Evolutionary conservation across 306 rosid species (phyloP), one percentile per base, ranked within the genome.

Genomic region (Cicer arietinum): DNA sequence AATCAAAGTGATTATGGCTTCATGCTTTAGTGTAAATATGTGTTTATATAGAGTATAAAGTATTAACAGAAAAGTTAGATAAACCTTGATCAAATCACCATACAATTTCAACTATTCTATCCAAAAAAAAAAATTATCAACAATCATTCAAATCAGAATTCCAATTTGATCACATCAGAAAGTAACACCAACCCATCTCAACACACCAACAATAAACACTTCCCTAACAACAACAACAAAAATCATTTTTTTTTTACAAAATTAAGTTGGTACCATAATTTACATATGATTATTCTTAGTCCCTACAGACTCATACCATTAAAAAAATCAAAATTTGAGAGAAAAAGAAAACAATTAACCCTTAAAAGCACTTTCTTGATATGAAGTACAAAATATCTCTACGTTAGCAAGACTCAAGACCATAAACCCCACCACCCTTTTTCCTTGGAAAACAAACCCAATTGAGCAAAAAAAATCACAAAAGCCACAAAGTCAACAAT

Each of bases 351-450:
- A 25, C 4, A 58, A 62, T 47, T 41, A 69, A 62, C 57, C 60
- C 44, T 10, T 20, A 48, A 7, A 75, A 69, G 59, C 56, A 52
- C 14, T 30, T 20, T 77, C 18, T 22, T 20, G 13, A 6, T 7
- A 42, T 18, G 9, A 58, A 59, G 72, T 80, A 60, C 20, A 54
- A 25, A 72, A 16, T 14, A 10, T 81, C 53, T 79, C 67, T 22
- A 25, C 44, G 85, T 69, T n/a, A 6, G 71, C 65, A 77, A 92
- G 96, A 25, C 35, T 87, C 91, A 92, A 92, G 90, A 78, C 82
- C 78, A 90, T 87, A 89, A 90, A 92, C 92, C 80, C 84, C 82
- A 90, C 91, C 91, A 92, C 87, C 96, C 85, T 92, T 87, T 67
- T 90, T 86, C 46, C 75, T 30, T 18, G 57, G 56, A 52, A 83